A percentile compares a stretch with the other conserved stretches of the same genome.
Conservation (phyloP, 176 grass and related monocot species). For the Sorghum bicolor region DNA sequence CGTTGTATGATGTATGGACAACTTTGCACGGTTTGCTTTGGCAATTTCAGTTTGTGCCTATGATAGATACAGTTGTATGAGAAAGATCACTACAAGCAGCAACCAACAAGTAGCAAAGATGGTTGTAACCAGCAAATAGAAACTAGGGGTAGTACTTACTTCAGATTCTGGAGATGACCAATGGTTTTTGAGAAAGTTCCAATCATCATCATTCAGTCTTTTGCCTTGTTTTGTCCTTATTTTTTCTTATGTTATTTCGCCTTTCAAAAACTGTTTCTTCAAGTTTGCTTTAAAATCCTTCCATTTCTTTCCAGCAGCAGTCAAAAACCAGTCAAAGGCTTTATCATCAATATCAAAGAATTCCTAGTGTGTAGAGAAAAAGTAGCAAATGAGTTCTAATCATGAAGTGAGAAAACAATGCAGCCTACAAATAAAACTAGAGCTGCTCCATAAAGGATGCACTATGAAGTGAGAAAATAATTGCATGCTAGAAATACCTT, state of each 20-base stretch:
- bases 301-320: background rate
- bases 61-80: too few species aligned
- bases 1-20: background rate
- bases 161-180: background rate
- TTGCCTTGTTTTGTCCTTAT: accelerated
- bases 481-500: too few species aligned
- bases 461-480: too few species aligned
- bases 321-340: background rate
- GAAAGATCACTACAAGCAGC: too few species aligned
- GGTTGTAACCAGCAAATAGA: too few species aligned
- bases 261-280: background rate
- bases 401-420: too few species aligned
- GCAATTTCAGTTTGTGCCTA: background rate
- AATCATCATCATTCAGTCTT: background rate
- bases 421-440: too few species aligned
- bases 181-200: background rate
- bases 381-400: background rate
- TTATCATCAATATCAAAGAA: background rate
- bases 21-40: background rate
- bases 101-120: too few species aligned
- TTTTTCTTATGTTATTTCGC: background rate
- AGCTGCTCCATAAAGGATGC: too few species aligned
- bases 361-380: background rate
- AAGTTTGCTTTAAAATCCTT: background rate
- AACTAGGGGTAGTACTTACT: background rate